Conservation (phyloP, 768 basidiomycete genomes). For the Macrolepiota albuminosa region DNA sequence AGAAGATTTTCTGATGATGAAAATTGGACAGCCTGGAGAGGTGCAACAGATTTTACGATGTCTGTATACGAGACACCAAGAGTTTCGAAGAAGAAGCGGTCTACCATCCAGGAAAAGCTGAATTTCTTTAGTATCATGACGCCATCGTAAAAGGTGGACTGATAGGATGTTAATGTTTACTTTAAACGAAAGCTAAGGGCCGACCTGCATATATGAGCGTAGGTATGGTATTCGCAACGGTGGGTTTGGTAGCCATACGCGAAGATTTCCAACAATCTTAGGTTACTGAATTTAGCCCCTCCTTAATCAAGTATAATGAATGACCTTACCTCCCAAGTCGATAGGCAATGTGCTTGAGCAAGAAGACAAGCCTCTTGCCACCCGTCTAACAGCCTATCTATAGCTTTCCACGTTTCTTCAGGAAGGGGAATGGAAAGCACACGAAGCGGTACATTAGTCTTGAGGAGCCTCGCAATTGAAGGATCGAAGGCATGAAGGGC, state of each 20-base stretch:
- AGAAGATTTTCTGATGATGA: slow-evolving; percentile 41
- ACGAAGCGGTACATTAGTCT: slow-evolving; percentile 66
- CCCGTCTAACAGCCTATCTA: slow-evolving; percentile 48
- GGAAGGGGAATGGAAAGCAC: slow-evolving; percentile 46
- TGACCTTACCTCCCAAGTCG: slow-evolving; percentile 58
- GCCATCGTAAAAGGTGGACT: slow-evolving; percentile 60
- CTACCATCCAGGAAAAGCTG: slow-evolving; percentile 49
- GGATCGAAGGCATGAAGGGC: slow-evolving; percentile 61
- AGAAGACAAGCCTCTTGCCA: slow-evolving; percentile 50
- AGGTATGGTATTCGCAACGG: slow-evolving; percentile 47
- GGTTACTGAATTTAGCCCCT: background rate
- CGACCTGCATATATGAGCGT: slow-evolving; percentile 61
- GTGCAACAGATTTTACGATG: slow-evolving; percentile 33
- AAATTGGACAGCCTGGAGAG: slow-evolving; percentile 32
- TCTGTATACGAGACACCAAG: slow-evolving; percentile 50
- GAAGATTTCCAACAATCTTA: slow-evolving; percentile 47
- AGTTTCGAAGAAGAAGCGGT: slow-evolving; percentile 62
- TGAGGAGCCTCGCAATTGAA: slow-evolving; percentile 58
- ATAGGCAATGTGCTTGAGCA: slow-evolving; percentile 36
- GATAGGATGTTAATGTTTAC: slow-evolving; percentile 1
- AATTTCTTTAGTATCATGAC: slow-evolving; percentile 47
- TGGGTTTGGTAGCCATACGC: slow-evolving; percentile 39
- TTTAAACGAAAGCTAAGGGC: background rate
- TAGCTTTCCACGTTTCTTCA: slow-evolving; percentile 45
- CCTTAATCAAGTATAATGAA: background rate